These are phyloP conservation scores for Amoebophrya sp. DNA, from an alignment of 169 alveolate species.

Conservation along the genomic window DNA sequence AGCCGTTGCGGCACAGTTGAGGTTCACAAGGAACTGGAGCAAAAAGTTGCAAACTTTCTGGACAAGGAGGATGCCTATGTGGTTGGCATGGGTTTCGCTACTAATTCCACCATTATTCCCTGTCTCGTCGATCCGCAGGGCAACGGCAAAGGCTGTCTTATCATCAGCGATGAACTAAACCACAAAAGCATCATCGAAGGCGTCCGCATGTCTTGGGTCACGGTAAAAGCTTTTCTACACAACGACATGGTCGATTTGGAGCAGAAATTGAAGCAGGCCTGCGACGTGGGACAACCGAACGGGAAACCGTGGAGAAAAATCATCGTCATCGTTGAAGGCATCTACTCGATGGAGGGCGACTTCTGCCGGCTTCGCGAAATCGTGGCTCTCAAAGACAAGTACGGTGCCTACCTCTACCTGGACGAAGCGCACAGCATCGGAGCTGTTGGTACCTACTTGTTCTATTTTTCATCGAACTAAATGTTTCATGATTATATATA, in stretches of 20 bases:
- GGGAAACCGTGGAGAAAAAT: conserved; percentile 54
- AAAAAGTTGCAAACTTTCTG: conserved; percentile 13
- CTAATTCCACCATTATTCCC: conserved; percentile 15
- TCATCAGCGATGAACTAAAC: conserved; percentile 61
- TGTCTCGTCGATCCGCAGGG: conserved; percentile 11
- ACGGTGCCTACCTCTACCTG: conserved; percentile 61
- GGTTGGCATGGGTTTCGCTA: conserved; percentile 38
- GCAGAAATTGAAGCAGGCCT: conserved; percentile 41
- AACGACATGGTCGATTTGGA: conserved; percentile 62
- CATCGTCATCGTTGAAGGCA: conserved; percentile 67
- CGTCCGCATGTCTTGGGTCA: conserved; percentile 59
- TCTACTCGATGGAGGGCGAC: conserved; percentile 73
- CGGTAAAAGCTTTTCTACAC: conserved; percentile 55
- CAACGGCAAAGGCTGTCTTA: not conserved
- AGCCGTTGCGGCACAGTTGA: conserved; percentile 22
- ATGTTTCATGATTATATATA: too few relatives aligned
- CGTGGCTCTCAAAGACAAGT: conserved; percentile 61
- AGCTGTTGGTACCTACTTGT: conserved; percentile 56
- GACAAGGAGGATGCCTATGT: conserved; percentile 35
- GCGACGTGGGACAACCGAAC: conserved; percentile 21
- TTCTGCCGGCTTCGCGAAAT: conserved; percentile 62
- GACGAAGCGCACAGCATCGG: conserved; percentile 83
- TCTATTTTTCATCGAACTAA: too few relatives aligned
- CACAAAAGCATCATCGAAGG: conserved; percentile 76
- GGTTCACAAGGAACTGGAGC: conserved; percentile 26